These are phyloP conservation scores for Pythium rhizo-oryzae DNA, from an alignment of 352 stramenopile genomes.

Conservation along the genomic window DNA sequence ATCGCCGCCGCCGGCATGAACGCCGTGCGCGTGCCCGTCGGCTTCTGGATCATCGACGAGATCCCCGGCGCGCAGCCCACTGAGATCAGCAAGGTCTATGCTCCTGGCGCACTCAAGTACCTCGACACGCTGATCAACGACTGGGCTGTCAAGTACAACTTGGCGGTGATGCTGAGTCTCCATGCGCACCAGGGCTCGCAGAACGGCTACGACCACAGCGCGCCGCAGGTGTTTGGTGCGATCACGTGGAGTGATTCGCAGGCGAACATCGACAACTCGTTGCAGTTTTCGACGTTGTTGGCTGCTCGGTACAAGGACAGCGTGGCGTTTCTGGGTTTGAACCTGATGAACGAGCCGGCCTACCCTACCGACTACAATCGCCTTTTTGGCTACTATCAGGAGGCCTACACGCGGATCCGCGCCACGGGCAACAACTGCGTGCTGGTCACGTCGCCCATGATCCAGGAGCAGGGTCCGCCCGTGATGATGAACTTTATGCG, in stretches of 20 bases:
- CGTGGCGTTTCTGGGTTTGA: slow-evolving; percentile 49
- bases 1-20: slow-evolving; percentile 34
- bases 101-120: slow-evolving; percentile 41
- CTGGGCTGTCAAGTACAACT: slow-evolving; percentile 55
- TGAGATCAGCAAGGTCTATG: slow-evolving; percentile 16
- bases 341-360: slow-evolving; percentile 58
- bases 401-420: slow-evolving; percentile 48
- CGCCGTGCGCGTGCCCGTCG: slow-evolving; percentile 33
- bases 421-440: slow-evolving; percentile 35
- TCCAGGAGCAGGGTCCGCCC: slow-evolving; percentile 14
- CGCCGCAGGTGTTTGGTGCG: slow-evolving; percentile 16
- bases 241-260: slow-evolving; percentile 32
- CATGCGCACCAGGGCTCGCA: slow-evolving; percentile 58
- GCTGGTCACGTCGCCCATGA: slow-evolving; percentile 22
- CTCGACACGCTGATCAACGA: slow-evolving; percentile 53
- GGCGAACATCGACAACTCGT: slow-evolving; percentile 42
- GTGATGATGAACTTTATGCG: slow-evolving; percentile 25
- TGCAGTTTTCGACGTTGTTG: slow-evolving; percentile 41
- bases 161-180: slow-evolving; percentile 59
- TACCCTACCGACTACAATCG: slow-evolving; percentile 17
- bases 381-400: slow-evolving; percentile 41
- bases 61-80: neutral
- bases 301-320: slow-evolving; percentile 45
- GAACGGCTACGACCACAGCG: slow-evolving; percentile 59
- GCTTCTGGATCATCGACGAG: slow-evolving; percentile 31